Base-by-base conservation (phyloP, 306 rosid genomes). In the Albizia julibrissin region DNA sequence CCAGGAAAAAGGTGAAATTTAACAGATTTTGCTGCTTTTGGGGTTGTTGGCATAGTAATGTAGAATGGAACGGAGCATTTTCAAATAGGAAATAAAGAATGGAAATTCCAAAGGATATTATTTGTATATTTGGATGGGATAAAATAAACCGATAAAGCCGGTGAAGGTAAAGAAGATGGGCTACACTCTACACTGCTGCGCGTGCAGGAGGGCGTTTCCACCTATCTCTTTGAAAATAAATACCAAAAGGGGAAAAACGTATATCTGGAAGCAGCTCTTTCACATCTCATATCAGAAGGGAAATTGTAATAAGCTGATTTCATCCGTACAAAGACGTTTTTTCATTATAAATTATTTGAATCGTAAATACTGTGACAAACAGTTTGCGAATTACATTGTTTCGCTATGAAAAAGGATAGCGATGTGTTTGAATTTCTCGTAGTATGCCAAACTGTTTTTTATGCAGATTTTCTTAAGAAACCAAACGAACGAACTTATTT, bases 101-200 rank as follows among this genome's bases (percentile, higher is more conserved):
- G 70, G 72, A 81, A 69, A 33, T 70, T 74, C 18, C 62, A 40
- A 66, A 71, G 72, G 34, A 84, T 80, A 74, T 81, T 47, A 21
- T 61, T 61, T 69, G 54, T 40, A 26, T 79, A 18, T 50, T 24
- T 49, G 84, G 87, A 76, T 26, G 29, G 84, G 85, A 85, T 76
- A 65, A 77, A 54, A 85, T 76, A 65, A 77, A 54, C 8, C 10
- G 64, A 39, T 68, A 58, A 46, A 19, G 69, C 4, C 18, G 56
- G 46, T 46, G 71, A 29, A 39, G 54, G 73, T 5, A 52, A 52
- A 72, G 19, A 56, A 19, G 80, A 77, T 77, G 34, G 69, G 26
- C 40, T 22, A 15, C 56, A 24, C 37, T 56, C 59, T 7, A 22
- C 52, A 9, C 54, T 58, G 80, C 56, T 40, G 73, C 46, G 18